Percentiles rank a stretch among this genome's conserved stretches.
Conservation (phyloP, 805 yeast genomes). For the Wickerhamiella sergipiensis region DNA sequence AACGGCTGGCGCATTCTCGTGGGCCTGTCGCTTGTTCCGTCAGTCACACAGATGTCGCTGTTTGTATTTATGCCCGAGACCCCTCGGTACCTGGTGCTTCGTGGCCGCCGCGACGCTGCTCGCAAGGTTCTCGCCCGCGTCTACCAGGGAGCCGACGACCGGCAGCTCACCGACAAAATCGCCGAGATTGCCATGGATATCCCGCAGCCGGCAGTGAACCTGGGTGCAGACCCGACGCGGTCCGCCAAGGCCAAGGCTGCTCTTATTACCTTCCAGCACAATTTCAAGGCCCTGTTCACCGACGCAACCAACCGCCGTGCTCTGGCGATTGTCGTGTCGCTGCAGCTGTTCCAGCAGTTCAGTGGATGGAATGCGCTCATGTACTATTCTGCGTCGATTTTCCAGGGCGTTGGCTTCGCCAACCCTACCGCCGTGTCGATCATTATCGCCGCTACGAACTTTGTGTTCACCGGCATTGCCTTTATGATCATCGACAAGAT, state of each 20-base stretch:
- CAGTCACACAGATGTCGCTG: constrained; percentile 58
- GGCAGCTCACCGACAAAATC: constrained; percentile 51
- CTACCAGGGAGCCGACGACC: constrained; percentile 49
- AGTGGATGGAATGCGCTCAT: constrained; percentile 92
- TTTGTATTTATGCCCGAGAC: constrained; percentile 89
- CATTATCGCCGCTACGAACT: constrained; percentile 88
- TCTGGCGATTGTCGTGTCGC: constrained; percentile 74
- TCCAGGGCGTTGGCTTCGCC: constrained; percentile 77
- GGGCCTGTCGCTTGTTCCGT: constrained; percentile 81
- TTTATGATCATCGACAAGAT: constrained; percentile 74
- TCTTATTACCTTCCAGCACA: constrained; percentile 17
- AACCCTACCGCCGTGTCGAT: constrained; percentile 91
- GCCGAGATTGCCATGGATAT: constrained; percentile 31
- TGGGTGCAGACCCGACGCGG: constrained; percentile 11
- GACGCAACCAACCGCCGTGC: constrained; percentile 66
- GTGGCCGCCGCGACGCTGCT: constrained; percentile 53
- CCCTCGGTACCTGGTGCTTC: constrained; percentile 76
- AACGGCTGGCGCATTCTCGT: constrained; percentile 93
- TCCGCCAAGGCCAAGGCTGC: constrained; percentile 13
- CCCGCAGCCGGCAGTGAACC: constrained; percentile 16
- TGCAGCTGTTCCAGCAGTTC: constrained; percentile 93
- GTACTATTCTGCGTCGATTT: constrained; percentile 90
- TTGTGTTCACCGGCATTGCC: constrained; percentile 74
- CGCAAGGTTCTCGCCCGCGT: constrained; percentile 47
- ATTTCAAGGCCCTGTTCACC: constrained; percentile 23